phyloP scores from a whole-genome alignment of 257 asterid genomes.

The Craterostigma plantagineum region DNA sequence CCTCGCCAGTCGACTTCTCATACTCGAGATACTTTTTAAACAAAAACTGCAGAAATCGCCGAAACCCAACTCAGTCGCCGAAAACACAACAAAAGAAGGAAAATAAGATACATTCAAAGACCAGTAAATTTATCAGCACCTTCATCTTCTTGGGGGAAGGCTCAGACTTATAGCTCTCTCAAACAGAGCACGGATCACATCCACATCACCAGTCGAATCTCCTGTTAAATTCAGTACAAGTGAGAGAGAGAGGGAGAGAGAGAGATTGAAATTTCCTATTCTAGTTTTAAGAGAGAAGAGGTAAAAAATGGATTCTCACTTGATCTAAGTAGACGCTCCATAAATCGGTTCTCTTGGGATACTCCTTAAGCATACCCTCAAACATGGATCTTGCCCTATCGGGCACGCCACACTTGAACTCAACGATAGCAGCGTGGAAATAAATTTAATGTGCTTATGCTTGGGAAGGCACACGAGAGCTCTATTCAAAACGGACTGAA shows the following conservation, averaged over 20 bases:
- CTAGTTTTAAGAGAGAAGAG: not conserved
- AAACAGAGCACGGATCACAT: slow-evolving; percentile 64
- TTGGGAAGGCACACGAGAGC: slow-evolving; percentile 60
- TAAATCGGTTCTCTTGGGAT: slow-evolving; percentile 86
- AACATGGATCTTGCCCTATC: slow-evolving; percentile 84
- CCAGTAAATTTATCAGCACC: slow-evolving; percentile 21
- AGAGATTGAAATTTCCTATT: not conserved
- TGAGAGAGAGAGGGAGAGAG: not conserved
- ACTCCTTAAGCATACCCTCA: slow-evolving; percentile 70
- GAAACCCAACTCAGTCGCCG: not conserved
- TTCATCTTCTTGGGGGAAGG: slow-evolving; percentile 74
- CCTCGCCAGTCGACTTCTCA: slow-evolving; percentile 56
- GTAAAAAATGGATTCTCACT: slow-evolving; percentile 19
- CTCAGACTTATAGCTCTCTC: slow-evolving; percentile 84
- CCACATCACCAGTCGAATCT: slow-evolving; percentile 56
- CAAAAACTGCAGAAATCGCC: slow-evolving; percentile 44
- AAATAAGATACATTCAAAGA: not conserved
- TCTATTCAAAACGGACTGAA: slow-evolving; percentile 47
- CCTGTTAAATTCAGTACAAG: slow-evolving; percentile 25
- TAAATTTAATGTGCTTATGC: slow-evolving; percentile 70
- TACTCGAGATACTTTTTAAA: slow-evolving; percentile 74
- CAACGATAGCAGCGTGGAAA: slow-evolving; percentile 67
- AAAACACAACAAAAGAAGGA: not conserved
- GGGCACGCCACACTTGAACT: slow-evolving; percentile 78
- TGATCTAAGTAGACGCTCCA: slow-evolving; percentile 93